Conservation (phyloP, 805 yeast genomes). For the Starmerella tilneyi region DNA sequence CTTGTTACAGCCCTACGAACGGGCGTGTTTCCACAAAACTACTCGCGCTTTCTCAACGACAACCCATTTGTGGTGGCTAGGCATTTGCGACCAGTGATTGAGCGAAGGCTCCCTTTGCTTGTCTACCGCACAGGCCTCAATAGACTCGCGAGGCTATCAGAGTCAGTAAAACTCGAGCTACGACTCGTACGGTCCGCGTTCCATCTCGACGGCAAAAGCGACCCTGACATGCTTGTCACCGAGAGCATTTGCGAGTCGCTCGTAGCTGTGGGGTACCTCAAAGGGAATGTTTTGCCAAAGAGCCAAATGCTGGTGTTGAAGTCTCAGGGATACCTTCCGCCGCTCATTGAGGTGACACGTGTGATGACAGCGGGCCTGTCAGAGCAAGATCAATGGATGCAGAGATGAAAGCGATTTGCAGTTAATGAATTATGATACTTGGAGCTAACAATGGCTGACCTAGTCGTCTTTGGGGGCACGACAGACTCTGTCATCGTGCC, state of each 20-base stretch:
- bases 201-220: conserved; percentile 8
- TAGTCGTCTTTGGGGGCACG: too few species aligned
- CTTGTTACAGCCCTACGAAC: conserved; percentile 34
- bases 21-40: conserved; percentile 36
- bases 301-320: conserved; percentile 21
- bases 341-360: conserved; percentile 9
- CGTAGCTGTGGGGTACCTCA: conserved; percentile 31
- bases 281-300: conserved; percentile 30
- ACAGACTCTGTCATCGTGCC: too few species aligned
- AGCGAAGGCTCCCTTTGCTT: conserved; percentile 26
- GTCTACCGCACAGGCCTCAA: conserved; percentile 28
- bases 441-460: too few species aligned
- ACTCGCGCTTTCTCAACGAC: conserved; percentile 31
- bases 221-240: conserved; percentile 23
- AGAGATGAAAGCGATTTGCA: too few species aligned
- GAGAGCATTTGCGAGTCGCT: conserved; percentile 31
- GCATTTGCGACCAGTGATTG: conserved; percentile 27
- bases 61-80: conserved; percentile 25
- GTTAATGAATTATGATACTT: too few species aligned
- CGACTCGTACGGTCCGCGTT: conserved; percentile 11
- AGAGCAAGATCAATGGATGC: conserved; percentile 14
- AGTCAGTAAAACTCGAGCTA: conserved; percentile 3
- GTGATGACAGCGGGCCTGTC: conserved; percentile 5
- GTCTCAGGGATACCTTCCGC: conserved; percentile 24
- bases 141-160: conserved; percentile 12